Evolutionary conservation across 106 monocot species (phyloP), one percentile per base, ranked within the genome.

Genomic region (Dioscorea zingiberensis): DNA sequence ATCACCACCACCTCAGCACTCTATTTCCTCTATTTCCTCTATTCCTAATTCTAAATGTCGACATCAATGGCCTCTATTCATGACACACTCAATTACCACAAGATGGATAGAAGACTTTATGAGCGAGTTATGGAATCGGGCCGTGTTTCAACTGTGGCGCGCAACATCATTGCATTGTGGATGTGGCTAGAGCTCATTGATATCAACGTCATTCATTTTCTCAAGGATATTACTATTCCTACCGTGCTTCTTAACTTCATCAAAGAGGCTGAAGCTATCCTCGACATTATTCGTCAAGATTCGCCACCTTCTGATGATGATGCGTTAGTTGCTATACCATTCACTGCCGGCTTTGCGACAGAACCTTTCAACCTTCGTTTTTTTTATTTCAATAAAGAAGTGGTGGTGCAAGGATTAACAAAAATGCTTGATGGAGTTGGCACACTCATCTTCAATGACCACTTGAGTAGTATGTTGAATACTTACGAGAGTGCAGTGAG

Each of bases 141-240:
- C 7, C 27, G 30, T 1, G 1, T 21, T 15, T n/a, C n/a, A n/a
- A n/a, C 73, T 14, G 60, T 62, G 2, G 78, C 81, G n/a, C 78
- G 70, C 15, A 76, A 76, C 58, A 64, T 78, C 18, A 48, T 78
- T 1, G 54, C 73, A 2, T 70, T 89, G 3, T 76, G 81, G 80
- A 81, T 84, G 75, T 84, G 84, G 84, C 76, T 89, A 9, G 76
- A 82, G 29, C 58, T 70, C 18, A 46, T 79, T 3, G 82, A 84
- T 15, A 62, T 76, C 44, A 64, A 81, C 56, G 44, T 82, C 21
- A 58, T 82, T 24, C 12, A 0, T 14, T 5, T n/a, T 19, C n/a
- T 69, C 28, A 8, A 8, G 2, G 27, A 30, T 27, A n/a, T 7
- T 24, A 47, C 19, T 18, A 22, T 56, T 48, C 10, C 16, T 27